Conservation (phyloP, 75 land plant genomes). For the Pinus tabuliformis region DNA sequence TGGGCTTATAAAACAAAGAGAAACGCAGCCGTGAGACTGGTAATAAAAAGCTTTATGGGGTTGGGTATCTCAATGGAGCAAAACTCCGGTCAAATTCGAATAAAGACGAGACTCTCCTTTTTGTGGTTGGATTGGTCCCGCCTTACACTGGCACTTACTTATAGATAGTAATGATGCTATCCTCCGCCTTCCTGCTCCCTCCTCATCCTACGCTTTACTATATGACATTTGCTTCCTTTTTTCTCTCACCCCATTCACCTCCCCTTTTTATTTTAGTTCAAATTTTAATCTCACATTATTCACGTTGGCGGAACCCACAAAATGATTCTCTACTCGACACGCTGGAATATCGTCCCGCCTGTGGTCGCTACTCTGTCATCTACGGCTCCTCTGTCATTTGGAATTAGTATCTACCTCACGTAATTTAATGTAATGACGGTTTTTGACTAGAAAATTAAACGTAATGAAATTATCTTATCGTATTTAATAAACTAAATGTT, state of each 20-base stretch:
- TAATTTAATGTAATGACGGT: too few species aligned
- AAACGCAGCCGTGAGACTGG: neutral
- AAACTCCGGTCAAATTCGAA: conserved; percentile 14
- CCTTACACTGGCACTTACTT: conserved; percentile 7
- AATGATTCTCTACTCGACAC: neutral
- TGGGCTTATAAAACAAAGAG: neutral
- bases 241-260: neutral
- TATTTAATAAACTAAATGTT: too few species aligned
- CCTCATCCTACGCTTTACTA: neutral
- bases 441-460: too few species aligned
- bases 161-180: conserved; percentile 6
- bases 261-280: neutral
- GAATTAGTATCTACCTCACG: neutral
- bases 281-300: neutral
- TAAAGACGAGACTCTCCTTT: conserved; percentile 47
- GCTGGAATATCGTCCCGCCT: neutral
- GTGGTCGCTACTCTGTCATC: neutral
- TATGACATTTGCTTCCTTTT: neutral
- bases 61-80: too few species aligned
- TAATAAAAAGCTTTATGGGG: too few species aligned
- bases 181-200: neutral
- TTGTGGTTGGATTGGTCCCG: conserved; percentile 10
- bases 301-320: neutral
- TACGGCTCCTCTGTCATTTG: too few species aligned
- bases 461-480: neutral